phyloP scores from a whole-genome alignment of 176 grass and related monocot genomes.

The Eremochloa ophiuroides region DNA sequence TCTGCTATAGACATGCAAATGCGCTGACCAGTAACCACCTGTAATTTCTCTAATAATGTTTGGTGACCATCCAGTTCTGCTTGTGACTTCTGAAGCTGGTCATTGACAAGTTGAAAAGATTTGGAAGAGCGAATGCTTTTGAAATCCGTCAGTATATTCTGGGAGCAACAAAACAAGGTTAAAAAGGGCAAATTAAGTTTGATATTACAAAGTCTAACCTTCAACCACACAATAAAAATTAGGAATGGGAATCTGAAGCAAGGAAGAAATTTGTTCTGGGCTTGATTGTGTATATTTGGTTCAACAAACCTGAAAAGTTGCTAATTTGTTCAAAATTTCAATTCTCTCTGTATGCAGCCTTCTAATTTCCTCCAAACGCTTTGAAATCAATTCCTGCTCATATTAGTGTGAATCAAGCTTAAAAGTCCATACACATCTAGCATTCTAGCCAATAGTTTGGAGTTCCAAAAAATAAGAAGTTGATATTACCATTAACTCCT shows the following conservation, averaged over 20 bases:
- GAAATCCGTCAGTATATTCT: conserved; percentile 88
- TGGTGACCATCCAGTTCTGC: conserved; percentile 56
- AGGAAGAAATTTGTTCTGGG: background rate
- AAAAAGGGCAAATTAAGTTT: background rate
- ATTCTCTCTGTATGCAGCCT: conserved; percentile 88
- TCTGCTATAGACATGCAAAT: conserved; percentile 30
- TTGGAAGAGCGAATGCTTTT: conserved; percentile 78
- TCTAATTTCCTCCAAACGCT: conserved; percentile 63
- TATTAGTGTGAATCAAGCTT: background rate
- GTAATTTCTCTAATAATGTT: conserved; percentile 81
- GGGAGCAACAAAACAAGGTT: background rate
- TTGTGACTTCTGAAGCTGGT: conserved; percentile 60
- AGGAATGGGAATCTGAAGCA: background rate
- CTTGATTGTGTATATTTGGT: background rate
- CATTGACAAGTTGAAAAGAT: conserved; percentile 65
- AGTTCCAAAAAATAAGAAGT: conserved; percentile 10
- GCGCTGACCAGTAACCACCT: conserved; percentile 75
- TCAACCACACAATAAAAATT: background rate
- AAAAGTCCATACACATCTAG: background rate
- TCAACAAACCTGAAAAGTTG: conserved; percentile 70
- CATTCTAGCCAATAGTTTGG: background rate
- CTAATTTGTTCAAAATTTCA: conserved; percentile 77
- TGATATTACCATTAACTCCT: conserved; percentile 68
- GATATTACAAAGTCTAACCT: background rate
- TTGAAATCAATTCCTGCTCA: conserved; percentile 62